Evolutionary conservation across 257 asterid genomes (phyloP), one percentile per base, ranked within the genome.

Genomic region (Leptodermis oblonga): DNA sequence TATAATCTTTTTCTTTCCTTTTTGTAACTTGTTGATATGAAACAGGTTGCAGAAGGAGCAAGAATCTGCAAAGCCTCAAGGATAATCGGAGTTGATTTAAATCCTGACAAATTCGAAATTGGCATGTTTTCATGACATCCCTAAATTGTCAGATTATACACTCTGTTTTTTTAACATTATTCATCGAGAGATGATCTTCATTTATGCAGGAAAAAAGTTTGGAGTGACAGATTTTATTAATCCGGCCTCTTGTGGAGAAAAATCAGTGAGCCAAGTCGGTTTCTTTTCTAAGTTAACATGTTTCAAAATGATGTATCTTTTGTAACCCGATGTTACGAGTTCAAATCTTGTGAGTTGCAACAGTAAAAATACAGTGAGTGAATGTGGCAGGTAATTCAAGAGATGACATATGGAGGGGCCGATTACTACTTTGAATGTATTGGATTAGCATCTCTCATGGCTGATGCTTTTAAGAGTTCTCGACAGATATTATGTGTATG

Each of bases 31-130:
- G n/a, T n/a, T n/a, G n/a, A n/a, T n/a, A 39, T 39, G 55, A 42
- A n/a, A 54, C 18, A 82, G 86, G 86, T 76, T 48, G 82, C 80
- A 17, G 73, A 65, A 69, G 86, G 86, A 46, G 80, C 86, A 68
- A 82, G 77, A 55, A n/a, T 74, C 25, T 73, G 75, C 55, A 75
- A 67, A 71, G 84, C 86, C 65, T 74, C 84, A 31, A 76, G 70
- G 71, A 76, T 82, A 30, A 79, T 79, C 20, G 86, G 86, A 2
- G 75, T 79, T 34, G 86, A 82, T 48, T 25, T 79, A 26, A 79
- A 79, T 74, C 78, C 78, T 22, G 61, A 45, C 14, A 82, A 76
- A 31, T 37, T 65, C 54, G 80, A 82, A 76, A 36, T 82, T 55
- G 86, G 86, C 73, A 12, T 17, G 33, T 34, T 37, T 42, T 12